Percentiles rank a stretch among this genome's conserved stretches.
Evolutionary conservation across 345 rosid species (phyloP).

Genomic region (Luvunga scandens): DNA sequence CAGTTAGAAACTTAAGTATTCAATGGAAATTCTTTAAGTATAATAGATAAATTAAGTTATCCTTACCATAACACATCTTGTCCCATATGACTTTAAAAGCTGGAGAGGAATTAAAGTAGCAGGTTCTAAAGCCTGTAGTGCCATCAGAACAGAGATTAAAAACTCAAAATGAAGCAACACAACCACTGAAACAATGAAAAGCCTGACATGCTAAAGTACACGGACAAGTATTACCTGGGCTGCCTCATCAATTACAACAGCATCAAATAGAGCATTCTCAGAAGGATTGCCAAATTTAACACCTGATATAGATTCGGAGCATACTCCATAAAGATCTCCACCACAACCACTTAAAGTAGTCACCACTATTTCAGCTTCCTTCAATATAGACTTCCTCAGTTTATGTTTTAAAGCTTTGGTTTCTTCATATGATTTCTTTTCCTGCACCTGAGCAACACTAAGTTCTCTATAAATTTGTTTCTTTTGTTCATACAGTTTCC

Average conservation of each 20-base stretch:
- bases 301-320: constrained; percentile 75
- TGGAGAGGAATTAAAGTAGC: constrained; percentile 97
- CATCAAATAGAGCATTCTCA: constrained; percentile 84
- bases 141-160: constrained; percentile 21
- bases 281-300: constrained; percentile 70
- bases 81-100: constrained; percentile 80
- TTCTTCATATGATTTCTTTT: constrained; percentile 72
- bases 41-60: neutral
- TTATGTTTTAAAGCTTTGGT: constrained; percentile 63
- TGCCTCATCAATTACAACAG: constrained; percentile 94
- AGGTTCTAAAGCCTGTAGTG: constrained; percentile 91
- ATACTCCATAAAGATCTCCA: constrained; percentile 91
- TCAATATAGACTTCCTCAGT: constrained; percentile 73
- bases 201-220: constrained; percentile 21
- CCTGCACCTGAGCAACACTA: constrained; percentile 74
- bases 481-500: constrained; percentile 77
- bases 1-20: constrained; percentile 3
- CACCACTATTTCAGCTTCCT: constrained; percentile 93
- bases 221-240: constrained; percentile 62
- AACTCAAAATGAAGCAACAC: constrained; percentile 11
- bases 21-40: neutral
- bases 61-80: constrained; percentile 87
- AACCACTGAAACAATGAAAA: constrained; percentile 15
- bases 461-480: constrained; percentile 81
- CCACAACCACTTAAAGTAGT: constrained; percentile 98